phyloP scores from a whole-genome alignment of 2,329 filamentous ascomycete genomes.

The Penicillium palitans region DNA sequence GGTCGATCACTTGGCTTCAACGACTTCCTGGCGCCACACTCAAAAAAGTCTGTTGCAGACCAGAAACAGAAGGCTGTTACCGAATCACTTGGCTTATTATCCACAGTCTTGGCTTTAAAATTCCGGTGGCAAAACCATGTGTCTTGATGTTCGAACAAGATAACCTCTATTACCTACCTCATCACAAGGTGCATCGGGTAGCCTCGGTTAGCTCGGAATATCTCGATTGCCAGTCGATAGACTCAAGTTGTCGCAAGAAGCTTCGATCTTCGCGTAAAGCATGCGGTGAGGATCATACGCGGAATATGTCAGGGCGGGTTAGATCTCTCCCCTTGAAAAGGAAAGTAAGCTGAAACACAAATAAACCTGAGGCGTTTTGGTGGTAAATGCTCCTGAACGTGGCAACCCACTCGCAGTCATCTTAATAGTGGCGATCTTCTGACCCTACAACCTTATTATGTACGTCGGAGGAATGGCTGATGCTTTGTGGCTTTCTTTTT shows the following conservation, averaged over 20 bases:
- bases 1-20: background rate
- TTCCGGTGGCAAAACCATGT: constrained; percentile 16
- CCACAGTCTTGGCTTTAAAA: background rate
- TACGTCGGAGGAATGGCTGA: background rate
- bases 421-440: constrained; percentile 17
- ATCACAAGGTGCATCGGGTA: constrained; percentile 17
- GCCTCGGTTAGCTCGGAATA: constrained; percentile 12
- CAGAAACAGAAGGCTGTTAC: constrained; percentile 3
- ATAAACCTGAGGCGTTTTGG: constrained; percentile 12
- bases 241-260: constrained; percentile 3
- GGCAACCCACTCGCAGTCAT: constrained; percentile 20
- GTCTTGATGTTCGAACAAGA: constrained; percentile 12
- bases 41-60: constrained; percentile 10
- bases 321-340: background rate
- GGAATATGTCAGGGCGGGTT: background rate
- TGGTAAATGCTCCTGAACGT: constrained; percentile 24
- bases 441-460: constrained; percentile 17
- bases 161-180: background rate
- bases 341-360: background rate
- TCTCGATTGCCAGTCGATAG: background rate
- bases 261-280: background rate
- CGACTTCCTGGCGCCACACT: constrained; percentile 3
- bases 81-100: background rate
- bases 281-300: background rate
- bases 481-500: background rate